Percentiles rank a stretch among this genome's conserved stretches.
These are phyloP conservation scores for Aquilaria yunnanensis DNA, from an alignment of 345 rosid genomes.

Conservation along the genomic window DNA sequence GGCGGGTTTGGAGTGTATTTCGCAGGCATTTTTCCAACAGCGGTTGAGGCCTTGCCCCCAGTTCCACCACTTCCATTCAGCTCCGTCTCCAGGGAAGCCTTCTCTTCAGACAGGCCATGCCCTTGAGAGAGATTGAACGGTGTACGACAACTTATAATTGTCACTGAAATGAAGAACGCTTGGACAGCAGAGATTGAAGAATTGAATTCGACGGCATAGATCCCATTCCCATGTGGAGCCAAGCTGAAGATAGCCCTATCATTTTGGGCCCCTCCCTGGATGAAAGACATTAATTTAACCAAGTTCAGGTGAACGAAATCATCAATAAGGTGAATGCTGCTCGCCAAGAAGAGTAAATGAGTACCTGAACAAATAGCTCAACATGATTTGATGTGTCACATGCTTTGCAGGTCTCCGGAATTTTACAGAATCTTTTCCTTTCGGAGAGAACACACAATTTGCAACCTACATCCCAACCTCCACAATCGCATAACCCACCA, in stretches of 20 bases:
- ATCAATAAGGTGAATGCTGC: neutral
- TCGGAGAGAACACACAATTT: constrained; percentile 44
- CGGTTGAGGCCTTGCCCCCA: constrained; percentile 13
- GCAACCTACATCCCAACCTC: constrained; percentile 98
- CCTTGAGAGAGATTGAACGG: constrained; percentile 26
- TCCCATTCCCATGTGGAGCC: constrained; percentile 43
- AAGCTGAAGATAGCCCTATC: constrained; percentile 46
- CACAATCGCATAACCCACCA: constrained; percentile 85
- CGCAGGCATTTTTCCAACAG: constrained; percentile 19
- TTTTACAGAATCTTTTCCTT: constrained; percentile 16
- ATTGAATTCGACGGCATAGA: constrained; percentile 57
- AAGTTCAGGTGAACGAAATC: neutral
- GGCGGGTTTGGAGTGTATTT: constrained; percentile 68
- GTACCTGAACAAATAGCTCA: constrained; percentile 59
- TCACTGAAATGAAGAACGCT: constrained; percentile 65
- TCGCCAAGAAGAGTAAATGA: neutral
- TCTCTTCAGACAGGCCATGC: constrained; percentile 11
- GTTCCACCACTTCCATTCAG: constrained; percentile 12
- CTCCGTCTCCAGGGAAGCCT: constrained; percentile 16
- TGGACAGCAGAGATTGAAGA: constrained; percentile 53
- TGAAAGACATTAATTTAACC: constrained; percentile 3
- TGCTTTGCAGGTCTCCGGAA: constrained; percentile 16
- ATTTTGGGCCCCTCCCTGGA: constrained; percentile 34
- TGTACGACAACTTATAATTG: constrained; percentile 36
- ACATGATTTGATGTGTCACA: constrained; percentile 26